These are phyloP conservation scores for Haematococcus lacustris DNA, from an alignment of 139 green algal species.

Conservation along the genomic window DNA sequence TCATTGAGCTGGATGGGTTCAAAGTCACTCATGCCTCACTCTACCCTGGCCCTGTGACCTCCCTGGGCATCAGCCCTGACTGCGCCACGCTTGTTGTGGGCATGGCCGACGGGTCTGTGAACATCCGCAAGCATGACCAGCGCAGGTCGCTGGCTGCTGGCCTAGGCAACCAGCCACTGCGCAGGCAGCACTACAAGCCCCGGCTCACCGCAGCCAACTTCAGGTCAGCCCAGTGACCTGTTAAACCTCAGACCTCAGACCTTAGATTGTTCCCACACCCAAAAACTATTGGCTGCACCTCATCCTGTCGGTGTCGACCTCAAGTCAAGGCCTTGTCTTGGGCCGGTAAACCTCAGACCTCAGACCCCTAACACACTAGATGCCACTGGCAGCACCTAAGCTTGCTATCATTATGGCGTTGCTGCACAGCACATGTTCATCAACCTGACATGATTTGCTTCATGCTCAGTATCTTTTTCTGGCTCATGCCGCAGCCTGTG, in stretches of 20 bases:
- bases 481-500: too few relatives aligned
- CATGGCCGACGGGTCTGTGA: slow-evolving; percentile 74
- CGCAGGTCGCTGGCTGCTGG: not conserved
- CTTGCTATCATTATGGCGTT: too few relatives aligned
- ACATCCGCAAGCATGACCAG: slow-evolving; percentile 44
- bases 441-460: too few relatives aligned
- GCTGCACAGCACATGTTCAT: too few relatives aligned
- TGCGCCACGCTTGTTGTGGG: slow-evolving; percentile 75
- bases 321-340: not conserved
- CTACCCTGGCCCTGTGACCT: slow-evolving; percentile 73
- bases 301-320: not conserved
- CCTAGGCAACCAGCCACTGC: not conserved
- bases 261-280: not conserved
- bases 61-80: slow-evolving; percentile 65
- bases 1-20: slow-evolving; percentile 83
- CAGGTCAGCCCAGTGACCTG: not conserved
- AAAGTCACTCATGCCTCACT: slow-evolving; percentile 63
- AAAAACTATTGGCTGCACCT: too few relatives aligned
- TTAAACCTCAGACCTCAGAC: not conserved
- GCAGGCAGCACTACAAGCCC: slow-evolving; percentile 4
- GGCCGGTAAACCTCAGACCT: not conserved
- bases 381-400: too few relatives aligned
- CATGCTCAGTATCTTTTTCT: too few relatives aligned
- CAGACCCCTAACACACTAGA: not conserved
- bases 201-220: slow-evolving; percentile 7